Conservation (phyloP, 2,329 filamentous ascomycete species). For the Colletotrichum viniferum region DNA sequence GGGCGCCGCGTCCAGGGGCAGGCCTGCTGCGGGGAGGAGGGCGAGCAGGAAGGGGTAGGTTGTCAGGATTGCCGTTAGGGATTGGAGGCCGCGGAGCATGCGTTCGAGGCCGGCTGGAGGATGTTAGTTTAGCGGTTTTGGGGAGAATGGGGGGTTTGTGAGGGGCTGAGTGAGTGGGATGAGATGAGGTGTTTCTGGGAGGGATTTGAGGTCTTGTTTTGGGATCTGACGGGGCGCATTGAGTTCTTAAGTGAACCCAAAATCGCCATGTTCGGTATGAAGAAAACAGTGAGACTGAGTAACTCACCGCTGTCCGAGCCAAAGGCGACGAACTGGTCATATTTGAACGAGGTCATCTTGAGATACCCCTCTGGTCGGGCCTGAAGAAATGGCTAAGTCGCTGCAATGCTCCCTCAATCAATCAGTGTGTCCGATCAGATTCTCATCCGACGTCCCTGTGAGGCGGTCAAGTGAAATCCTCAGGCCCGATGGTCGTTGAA, state of each 20-base stretch:
- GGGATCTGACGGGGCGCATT: not conserved
- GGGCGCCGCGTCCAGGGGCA: not conserved
- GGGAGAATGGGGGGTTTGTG: not conserved
- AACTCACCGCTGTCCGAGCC: conserved; percentile 50
- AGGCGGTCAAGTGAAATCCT: not conserved
- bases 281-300: not conserved
- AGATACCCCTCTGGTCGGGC: not conserved
- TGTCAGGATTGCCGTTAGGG: conserved; percentile 51
- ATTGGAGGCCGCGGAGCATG: conserved; percentile 61
- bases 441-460: not conserved
- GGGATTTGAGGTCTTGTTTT: not conserved
- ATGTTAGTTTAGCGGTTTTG: not conserved
- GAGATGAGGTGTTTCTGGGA: not conserved
- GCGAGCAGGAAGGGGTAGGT: conserved; percentile 47
- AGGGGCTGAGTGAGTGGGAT: not conserved
- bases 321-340: conserved; percentile 47
- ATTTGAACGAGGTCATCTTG: conserved; percentile 12
- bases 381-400: not conserved
- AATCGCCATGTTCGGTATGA: fast-evolving
- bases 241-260: not conserved
- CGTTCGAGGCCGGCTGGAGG: conserved; percentile 63
- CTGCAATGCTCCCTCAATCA: not conserved
- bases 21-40: conserved; percentile 27
- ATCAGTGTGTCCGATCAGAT: not conserved
- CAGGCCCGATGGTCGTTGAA: not conserved